Evolutionary conservation across 2,329 filamentous ascomycete species (phyloP).

Genomic region (Colletotrichum graminicola): DNA sequence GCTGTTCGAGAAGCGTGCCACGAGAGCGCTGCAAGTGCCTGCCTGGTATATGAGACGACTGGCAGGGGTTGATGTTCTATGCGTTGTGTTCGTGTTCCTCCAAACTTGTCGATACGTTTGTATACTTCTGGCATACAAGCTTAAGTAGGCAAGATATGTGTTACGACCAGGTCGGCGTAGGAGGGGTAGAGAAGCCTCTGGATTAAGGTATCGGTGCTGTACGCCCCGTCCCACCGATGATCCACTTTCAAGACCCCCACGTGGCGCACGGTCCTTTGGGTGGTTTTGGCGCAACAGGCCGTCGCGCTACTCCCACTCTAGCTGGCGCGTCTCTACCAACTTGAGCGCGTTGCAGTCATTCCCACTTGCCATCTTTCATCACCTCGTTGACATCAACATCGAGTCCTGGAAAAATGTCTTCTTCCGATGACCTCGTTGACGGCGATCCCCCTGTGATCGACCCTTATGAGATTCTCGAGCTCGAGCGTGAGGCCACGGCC

Average conservation of each 20-base stretch:
- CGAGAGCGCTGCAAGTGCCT: neutral
- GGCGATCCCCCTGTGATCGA: slow-evolving; percentile 73
- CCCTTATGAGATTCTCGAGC: slow-evolving; percentile 83
- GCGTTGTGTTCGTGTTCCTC: neutral
- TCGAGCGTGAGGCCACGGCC: slow-evolving; percentile 78
- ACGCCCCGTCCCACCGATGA: slow-evolving; percentile 13
- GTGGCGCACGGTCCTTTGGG: neutral
- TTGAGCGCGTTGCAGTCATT: slow-evolving; percentile 33
- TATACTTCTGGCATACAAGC: neutral
- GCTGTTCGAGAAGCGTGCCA: neutral
- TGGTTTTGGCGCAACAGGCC: neutral
- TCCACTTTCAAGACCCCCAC: neutral
- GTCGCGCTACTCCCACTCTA: slow-evolving; percentile 35
- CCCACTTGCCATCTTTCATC: neutral
- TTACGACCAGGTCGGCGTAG: neutral
- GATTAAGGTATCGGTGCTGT: slow-evolving; percentile 3
- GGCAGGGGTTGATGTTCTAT: too few species aligned
- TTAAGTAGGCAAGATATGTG: neutral
- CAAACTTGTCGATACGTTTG: too few species aligned
- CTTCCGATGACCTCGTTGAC: slow-evolving; percentile 63
- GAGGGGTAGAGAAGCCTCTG: slow-evolving; percentile 11
- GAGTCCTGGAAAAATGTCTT: slow-evolving; percentile 34
- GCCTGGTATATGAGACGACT: neutral
- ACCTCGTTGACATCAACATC: slow-evolving; percentile 16
- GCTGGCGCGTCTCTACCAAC: slow-evolving; percentile 35